Conservation (phyloP, 352 stramenopile species). For the Hyaloperonospora arabidopsidis region DNA sequence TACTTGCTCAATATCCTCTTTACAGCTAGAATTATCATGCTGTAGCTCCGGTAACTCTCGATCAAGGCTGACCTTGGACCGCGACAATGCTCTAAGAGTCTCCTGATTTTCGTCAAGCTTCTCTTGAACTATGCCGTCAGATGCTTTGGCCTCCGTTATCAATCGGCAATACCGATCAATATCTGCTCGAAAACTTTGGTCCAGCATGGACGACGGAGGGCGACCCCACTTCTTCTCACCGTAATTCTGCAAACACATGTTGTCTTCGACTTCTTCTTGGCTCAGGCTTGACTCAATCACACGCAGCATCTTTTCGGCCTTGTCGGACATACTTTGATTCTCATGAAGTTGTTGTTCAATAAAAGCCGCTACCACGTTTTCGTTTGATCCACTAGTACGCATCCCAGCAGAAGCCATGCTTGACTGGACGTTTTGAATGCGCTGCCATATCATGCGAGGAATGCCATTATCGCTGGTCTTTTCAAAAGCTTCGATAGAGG, state of each 20-base stretch:
- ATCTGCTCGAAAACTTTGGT: constrained; percentile 51
- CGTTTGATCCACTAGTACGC: constrained; percentile 15
- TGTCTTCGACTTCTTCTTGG: constrained; percentile 61
- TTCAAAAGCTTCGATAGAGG: constrained; percentile 74
- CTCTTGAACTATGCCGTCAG: constrained; percentile 49
- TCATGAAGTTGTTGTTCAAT: constrained; percentile 45
- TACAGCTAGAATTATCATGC: constrained; percentile 46
- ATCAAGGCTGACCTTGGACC: constrained; percentile 51
- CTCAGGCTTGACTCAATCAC: constrained; percentile 43
- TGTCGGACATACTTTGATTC: constrained; percentile 43
- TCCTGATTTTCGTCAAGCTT: constrained; percentile 35
- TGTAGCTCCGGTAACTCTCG: constrained; percentile 40
- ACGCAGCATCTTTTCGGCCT: constrained; percentile 52
- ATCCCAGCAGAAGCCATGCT: constrained; percentile 13
- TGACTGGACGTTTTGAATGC: constrained; percentile 44
- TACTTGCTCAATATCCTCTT: constrained; percentile 40
- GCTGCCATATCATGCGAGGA: constrained; percentile 43
- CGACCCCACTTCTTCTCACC: constrained; percentile 45
- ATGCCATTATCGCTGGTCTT: constrained; percentile 55
- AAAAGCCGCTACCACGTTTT: constrained; percentile 29
- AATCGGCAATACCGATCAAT: constrained; percentile 69
- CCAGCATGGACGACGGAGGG: constrained; percentile 43
- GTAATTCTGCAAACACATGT: constrained; percentile 62
- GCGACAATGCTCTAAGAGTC: constrained; percentile 34
- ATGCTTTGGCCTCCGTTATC: constrained; percentile 62